A percentile compares a stretch with the other conserved stretches of the same genome.
Evolutionary conservation across 441 rosid genomes (phyloP).

Genomic region (Populus tomentosa): DNA sequence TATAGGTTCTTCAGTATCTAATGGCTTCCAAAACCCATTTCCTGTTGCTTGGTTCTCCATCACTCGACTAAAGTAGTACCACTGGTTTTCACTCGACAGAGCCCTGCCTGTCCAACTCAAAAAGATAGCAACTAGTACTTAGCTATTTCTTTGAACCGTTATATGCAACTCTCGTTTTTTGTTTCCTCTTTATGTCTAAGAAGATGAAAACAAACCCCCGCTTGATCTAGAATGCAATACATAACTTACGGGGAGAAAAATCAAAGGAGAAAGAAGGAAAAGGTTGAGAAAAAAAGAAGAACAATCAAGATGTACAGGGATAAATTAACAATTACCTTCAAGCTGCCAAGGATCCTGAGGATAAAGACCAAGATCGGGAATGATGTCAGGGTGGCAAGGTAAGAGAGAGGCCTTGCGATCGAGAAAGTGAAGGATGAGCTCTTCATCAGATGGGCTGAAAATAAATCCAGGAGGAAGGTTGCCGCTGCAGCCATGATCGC

Average conservation of each 20-base stretch:
- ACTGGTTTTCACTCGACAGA: conserved; percentile 29
- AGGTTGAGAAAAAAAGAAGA: neutral
- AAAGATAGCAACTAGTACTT: neutral
- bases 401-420: conserved; percentile 24
- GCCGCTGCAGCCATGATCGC: conserved; percentile 8
- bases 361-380: conserved; percentile 37
- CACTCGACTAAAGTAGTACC: conserved; percentile 36
- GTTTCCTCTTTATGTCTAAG: neutral
- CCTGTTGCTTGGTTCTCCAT: conserved; percentile 17
- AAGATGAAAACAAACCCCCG: neutral
- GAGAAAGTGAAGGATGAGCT: conserved; percentile 45
- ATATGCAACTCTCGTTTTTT: neutral
- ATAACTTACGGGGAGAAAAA: no score
- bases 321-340: conserved; percentile 20
- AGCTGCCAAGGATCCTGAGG: conserved; percentile 42
- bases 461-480: conserved; percentile 47
- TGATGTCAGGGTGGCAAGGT: conserved; percentile 25
- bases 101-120: conserved; percentile 32
- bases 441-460: conserved; percentile 46
- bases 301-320: neutral
- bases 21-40: conserved; percentile 40
- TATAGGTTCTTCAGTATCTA: conserved; percentile 28
- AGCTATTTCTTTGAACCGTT: neutral
- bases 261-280: neutral
- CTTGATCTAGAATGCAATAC: neutral